These are phyloP conservation scores for Ascochyta fabae DNA, from an alignment of 2,329 filamentous ascomycete genomes.

Conservation along the genomic window DNA sequence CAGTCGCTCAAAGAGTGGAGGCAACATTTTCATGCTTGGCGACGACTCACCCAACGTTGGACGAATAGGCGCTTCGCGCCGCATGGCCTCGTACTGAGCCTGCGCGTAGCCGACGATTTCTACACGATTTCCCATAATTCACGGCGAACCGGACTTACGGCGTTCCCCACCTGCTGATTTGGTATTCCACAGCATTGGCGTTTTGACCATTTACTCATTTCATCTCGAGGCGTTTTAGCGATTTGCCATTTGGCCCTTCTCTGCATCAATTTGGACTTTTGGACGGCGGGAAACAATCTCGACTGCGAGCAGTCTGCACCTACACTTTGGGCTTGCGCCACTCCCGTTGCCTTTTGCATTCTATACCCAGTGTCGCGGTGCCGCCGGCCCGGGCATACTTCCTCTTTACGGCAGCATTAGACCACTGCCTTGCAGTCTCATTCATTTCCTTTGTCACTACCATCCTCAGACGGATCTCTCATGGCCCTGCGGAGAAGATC, in stretches of 20 bases:
- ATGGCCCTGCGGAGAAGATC: slow-evolving; percentile 41
- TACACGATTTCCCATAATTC: slow-evolving; percentile 41
- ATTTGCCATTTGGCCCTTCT: slow-evolving; percentile 36
- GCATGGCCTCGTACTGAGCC: slow-evolving; percentile 49
- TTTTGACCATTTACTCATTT: slow-evolving; percentile 37
- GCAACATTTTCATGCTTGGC: slow-evolving; percentile 39
- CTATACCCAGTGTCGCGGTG: slow-evolving; percentile 36
- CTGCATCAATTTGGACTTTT: slow-evolving; percentile 34
- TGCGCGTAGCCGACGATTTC: slow-evolving; percentile 34
- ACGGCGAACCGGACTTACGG: slow-evolving; percentile 46
- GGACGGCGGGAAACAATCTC: slow-evolving; percentile 28
- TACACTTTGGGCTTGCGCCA: slow-evolving; percentile 25
- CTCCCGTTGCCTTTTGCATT: slow-evolving; percentile 39
- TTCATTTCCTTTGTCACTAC: slow-evolving; percentile 47
- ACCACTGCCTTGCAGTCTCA: slow-evolving; percentile 38
- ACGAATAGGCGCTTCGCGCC: slow-evolving; percentile 43
- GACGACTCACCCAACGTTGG: slow-evolving; percentile 41
- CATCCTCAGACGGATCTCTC: slow-evolving; percentile 42
- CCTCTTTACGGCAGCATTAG: slow-evolving; percentile 35
- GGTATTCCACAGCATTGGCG: slow-evolving; percentile 43
- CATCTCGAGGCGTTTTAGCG: slow-evolving; percentile 46
- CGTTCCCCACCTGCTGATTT: slow-evolving; percentile 46
- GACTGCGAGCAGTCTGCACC: slow-evolving; percentile 28
- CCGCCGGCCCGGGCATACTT: slow-evolving; percentile 17
- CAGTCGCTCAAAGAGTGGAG: slow-evolving; percentile 42